Percentiles rank a stretch among this genome's conserved stretches.
Evolutionary conservation across 2,329 filamentous ascomycete genomes (phyloP).

Genomic region (Paradendryphiella salina): DNA sequence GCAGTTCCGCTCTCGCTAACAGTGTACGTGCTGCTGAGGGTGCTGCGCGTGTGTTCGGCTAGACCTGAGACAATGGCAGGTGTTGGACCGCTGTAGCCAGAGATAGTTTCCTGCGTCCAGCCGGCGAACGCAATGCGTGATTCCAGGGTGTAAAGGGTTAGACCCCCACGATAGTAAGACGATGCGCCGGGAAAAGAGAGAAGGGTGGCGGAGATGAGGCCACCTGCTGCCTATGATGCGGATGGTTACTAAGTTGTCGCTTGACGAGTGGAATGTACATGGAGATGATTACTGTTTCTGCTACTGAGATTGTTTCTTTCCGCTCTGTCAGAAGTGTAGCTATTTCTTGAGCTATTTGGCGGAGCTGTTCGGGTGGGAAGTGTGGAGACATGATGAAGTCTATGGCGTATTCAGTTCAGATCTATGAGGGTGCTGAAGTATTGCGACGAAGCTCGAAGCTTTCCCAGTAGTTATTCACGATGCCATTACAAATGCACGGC

Average conservation of each 20-base stretch:
- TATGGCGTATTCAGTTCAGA: neutral
- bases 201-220: slow-evolving; percentile 62
- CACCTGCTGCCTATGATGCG: slow-evolving; percentile 59
- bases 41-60: slow-evolving; percentile 60
- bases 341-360: slow-evolving; percentile 54
- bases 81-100: slow-evolving; percentile 62
- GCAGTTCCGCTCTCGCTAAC: slow-evolving; percentile 65
- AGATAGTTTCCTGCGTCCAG: slow-evolving; percentile 60
- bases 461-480: neutral
- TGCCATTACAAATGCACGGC: slow-evolving; percentile 3
- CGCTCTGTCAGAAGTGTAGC: slow-evolving; percentile 58
- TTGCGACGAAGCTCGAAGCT: neutral
- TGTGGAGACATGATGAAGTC: slow-evolving; percentile 28
- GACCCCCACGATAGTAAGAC: slow-evolving; percentile 62
- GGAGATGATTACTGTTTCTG: slow-evolving; percentile 57
- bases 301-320: slow-evolving; percentile 62
- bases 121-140: slow-evolving; percentile 62
- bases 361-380: slow-evolving; percentile 51
- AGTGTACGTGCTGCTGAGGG: slow-evolving; percentile 60
- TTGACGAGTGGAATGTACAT: too few relatives aligned
- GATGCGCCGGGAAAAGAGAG: slow-evolving; percentile 63
- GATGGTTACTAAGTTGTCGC: too few relatives aligned
- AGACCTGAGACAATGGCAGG: slow-evolving; percentile 60
- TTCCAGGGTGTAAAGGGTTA: slow-evolving; percentile 64
- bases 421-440: too few relatives aligned